A percentile compares a stretch with the other conserved stretches of the same genome.
Evolutionary conservation across 140 eudicot genomes (phyloP).

Genomic region (Stevia rebaudiana): DNA sequence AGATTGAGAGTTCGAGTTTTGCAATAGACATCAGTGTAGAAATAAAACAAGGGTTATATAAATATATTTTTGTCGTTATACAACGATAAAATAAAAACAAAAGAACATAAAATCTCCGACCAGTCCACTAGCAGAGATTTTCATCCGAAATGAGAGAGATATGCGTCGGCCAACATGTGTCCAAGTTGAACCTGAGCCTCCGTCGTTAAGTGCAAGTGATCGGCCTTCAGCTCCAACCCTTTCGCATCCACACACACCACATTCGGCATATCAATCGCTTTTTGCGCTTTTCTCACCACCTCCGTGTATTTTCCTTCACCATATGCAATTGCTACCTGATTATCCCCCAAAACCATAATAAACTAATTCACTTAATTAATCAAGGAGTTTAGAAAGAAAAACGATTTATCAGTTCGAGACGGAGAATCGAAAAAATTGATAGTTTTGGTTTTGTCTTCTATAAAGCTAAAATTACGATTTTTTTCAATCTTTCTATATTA

Average conservation of each 20-base stretch:
- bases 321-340: constrained; percentile 77
- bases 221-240: constrained; percentile 68
- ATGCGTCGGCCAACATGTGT: constrained; percentile 69
- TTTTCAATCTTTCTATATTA: no score
- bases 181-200: constrained; percentile 75
- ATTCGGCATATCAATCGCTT: constrained; percentile 52
- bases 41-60: no score
- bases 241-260: constrained; percentile 82
- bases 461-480: no score
- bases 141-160: constrained; percentile 47
- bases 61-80: no score
- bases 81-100: no score
- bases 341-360: neutral
- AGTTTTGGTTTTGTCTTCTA: no score
- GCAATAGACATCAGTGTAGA: no score
- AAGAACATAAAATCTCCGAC: neutral
- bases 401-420: no score
- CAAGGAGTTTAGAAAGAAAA: no score
- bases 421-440: no score
- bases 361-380: no score
- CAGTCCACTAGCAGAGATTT: neutral
- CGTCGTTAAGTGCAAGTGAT: constrained; percentile 68
- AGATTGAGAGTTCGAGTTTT: no score
- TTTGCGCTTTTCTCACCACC: constrained; percentile 60
- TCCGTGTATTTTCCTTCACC: constrained; percentile 48